Base-by-base conservation (phyloP, 306 rosid genomes). In the Delonix regia region DNA sequence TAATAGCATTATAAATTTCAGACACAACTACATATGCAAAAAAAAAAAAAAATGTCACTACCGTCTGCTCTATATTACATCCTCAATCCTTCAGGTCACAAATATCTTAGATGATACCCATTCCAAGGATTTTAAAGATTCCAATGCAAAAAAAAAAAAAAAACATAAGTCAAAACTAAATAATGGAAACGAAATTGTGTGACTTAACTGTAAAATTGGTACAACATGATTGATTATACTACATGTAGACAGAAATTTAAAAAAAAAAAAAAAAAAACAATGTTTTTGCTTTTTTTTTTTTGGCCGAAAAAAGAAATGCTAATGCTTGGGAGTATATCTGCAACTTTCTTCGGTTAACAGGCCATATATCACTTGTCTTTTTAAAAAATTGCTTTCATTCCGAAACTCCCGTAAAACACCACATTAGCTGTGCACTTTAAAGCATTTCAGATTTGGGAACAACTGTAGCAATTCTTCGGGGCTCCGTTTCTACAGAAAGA, bases 381-480 rank as follows among this genome's bases (percentile, higher is more conserved):
- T 10, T 12, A 3, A 63, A 78, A 34, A 44, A 53, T 14, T 15
- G 51, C 25, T 55, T 74, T 64, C 55, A 34, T 69, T n/a, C n/a
- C 49, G 81, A 80, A 61, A 66, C 30, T 87, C 73, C 27, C 45
- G n/a, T 6, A 28, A 11, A 66, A 24, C 75, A 79, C 68, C 25
- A 11, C 55, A 25, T 84, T 78, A 93, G 81, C 97, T 91, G 83
- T 93, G 98, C 84, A 93, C 98, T 87, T 88, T 93, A 77, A 89
- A 93, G 81, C 97, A 91, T 82, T 44, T 88, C 85, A 91, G 77
- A 82, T 81, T 33, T 33, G 98, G 97, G 82, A 93, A 91, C 81
- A 93, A 51, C 28, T 67, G 83, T 78, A 91, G 95, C 87, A 91
- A 81, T 47, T 91, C 90, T 27, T 80, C 83, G 1, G 86, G 93